A percentile compares a stretch with the other conserved stretches of the same genome.
Conservation (phyloP, 345 rosid genomes). For the Trapa incisa region DNA sequence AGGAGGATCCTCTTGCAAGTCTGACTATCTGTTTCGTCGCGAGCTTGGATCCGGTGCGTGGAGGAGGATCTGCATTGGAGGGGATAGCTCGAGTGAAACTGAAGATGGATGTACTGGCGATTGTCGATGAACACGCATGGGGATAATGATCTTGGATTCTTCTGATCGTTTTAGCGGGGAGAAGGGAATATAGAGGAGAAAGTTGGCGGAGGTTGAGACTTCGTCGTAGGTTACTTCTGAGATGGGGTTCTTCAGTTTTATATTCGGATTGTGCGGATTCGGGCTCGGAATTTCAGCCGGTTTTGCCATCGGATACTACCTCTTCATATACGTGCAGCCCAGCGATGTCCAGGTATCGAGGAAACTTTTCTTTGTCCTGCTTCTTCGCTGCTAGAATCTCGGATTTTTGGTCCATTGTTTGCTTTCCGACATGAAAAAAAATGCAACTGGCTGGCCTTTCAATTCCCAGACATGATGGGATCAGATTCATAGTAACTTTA, state of each 20-base stretch:
- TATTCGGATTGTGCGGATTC: slow-evolving; percentile 72
- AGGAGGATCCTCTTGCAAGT: too few relatives aligned
- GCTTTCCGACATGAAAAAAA: not conserved
- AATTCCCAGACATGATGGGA: not conserved
- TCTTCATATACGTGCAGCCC: slow-evolving; percentile 74
- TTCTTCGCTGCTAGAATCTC: not conserved
- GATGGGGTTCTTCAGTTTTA: slow-evolving; percentile 68
- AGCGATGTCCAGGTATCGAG: slow-evolving; percentile 50
- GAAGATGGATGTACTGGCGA: too few relatives aligned
- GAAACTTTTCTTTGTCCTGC: not conserved
- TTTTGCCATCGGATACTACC: slow-evolving; percentile 55
- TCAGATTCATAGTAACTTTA: not conserved
- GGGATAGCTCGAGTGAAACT: too few relatives aligned
- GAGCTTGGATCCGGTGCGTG: too few relatives aligned
- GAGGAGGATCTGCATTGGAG: too few relatives aligned
- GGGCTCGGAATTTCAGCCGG: slow-evolving; percentile 76
- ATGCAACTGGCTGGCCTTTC: too few relatives aligned
- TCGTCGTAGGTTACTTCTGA: not conserved
- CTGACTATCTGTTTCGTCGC: too few relatives aligned
- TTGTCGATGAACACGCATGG: too few relatives aligned
- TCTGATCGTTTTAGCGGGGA: not conserved
- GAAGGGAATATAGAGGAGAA: not conserved
- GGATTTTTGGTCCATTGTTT: not conserved
- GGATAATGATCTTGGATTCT: too few relatives aligned
- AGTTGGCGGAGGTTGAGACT: not conserved